phyloP scores from a whole-genome alignment of 352 stramenopile genomes.

The Globisporangium splendens region DNA sequence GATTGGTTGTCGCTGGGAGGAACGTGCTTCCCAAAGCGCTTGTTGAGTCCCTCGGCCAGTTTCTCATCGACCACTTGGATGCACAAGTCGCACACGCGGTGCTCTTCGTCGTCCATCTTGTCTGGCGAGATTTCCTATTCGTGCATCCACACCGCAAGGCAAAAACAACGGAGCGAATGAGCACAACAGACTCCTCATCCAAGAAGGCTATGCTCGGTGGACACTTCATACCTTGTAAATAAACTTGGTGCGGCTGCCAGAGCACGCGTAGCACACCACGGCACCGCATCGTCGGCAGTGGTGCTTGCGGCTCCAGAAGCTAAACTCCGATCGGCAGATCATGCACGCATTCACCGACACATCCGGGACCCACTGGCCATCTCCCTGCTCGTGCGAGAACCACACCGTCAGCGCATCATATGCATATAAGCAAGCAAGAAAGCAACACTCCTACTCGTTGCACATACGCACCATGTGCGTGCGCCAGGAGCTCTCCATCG shows the following conservation, averaged over 20 bases:
- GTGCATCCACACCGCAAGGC: neutral
- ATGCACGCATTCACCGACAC: conserved; percentile 78
- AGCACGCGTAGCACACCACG: conserved; percentile 79
- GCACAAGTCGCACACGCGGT: conserved; percentile 76
- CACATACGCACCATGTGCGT: conserved; percentile 64
- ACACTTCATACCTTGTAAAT: conserved; percentile 65
- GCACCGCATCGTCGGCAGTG: conserved; percentile 86
- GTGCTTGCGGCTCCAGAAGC: conserved; percentile 84
- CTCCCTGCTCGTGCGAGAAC: conserved; percentile 31
- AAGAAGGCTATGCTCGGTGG: neutral
- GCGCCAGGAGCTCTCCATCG: conserved; percentile 83
- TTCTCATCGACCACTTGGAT: conserved; percentile 86
- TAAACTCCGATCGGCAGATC: conserved; percentile 80
- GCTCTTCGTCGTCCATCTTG: conserved; percentile 62
- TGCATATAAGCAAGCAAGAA: neutral
- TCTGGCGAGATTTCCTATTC: conserved; percentile 58
- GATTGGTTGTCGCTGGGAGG: conserved; percentile 29
- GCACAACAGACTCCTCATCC: no score
- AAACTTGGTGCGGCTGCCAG: conserved; percentile 73
- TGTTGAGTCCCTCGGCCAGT: conserved; percentile 65
- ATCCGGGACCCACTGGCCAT: conserved; percentile 84
- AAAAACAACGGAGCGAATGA: no score
- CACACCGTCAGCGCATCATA: neutral
- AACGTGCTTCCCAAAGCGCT: conserved; percentile 59
- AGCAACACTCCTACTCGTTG: no score